phyloP scores from a whole-genome alignment of 1,284 basidiomycete genomes.

The Agroathelia rolfsii region DNA sequence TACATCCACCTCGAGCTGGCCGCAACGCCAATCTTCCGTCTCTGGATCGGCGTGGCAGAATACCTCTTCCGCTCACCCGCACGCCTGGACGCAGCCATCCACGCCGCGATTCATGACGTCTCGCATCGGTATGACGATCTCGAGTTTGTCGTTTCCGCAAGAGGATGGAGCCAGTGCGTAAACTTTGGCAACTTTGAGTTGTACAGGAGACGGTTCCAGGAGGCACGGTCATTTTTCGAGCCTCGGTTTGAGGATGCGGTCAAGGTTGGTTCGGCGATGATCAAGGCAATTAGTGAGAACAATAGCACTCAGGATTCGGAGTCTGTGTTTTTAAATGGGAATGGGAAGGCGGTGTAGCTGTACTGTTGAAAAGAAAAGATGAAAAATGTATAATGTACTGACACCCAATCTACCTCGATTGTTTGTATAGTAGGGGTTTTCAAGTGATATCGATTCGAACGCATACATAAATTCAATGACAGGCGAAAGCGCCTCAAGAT shows the following conservation, averaged over 20 bases:
- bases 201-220: constrained; percentile 75
- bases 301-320: too few species aligned
- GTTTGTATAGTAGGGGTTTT: too few species aligned
- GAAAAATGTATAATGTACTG: too few species aligned
- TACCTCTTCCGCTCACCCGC: constrained; percentile 75
- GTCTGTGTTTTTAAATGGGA: too few species aligned
- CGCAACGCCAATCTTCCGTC: constrained; percentile 91
- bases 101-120: constrained; percentile 72
- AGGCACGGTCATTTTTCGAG: constrained; percentile 81
- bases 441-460: too few species aligned
- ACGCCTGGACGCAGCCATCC: constrained; percentile 61
- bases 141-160: constrained; percentile 89
- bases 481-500: too few species aligned
- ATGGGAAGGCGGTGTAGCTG: too few species aligned
- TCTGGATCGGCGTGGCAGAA: constrained; percentile 97
- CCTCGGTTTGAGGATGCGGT: constrained; percentile 82
- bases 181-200: constrained; percentile 88
- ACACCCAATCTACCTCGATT: too few species aligned
- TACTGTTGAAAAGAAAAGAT: too few species aligned
- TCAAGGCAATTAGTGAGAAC: constrained; percentile 74
- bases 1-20: constrained; percentile 90
- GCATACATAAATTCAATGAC: too few species aligned
- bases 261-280: constrained; percentile 81
- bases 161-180: constrained; percentile 97
- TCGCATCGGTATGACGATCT: constrained; percentile 84